Evolutionary conservation across 2,329 filamentous ascomycete genomes (phyloP), one percentile per base, ranked within the genome.

Genomic region (Aspergillus ustus): DNA sequence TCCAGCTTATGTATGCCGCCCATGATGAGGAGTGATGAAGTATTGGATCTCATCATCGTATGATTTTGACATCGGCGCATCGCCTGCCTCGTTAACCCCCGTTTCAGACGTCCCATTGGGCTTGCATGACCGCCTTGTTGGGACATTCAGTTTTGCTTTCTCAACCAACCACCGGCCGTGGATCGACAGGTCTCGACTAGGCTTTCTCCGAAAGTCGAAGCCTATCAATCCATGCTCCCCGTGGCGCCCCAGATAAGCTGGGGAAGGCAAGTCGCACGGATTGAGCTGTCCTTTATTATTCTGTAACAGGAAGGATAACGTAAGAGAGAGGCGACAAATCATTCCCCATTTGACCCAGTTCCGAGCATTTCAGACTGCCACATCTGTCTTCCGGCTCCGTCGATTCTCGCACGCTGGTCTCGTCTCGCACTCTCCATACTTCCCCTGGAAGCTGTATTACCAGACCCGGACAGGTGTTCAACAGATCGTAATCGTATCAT

Each of bases 141-240:
- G 59, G n/a, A 34, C n/a, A 28, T 52, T 43, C 43, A 43, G 43
- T 50, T 60, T 59, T 60, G 55, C 17, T 52, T 50, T 51, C 29
- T 53, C 62, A 59, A 54, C 64, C 66, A 66, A 64, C 64, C 66
- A 67, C 45, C 44, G 49, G 52, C 22, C 28, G 63, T 64, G 62
- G 66, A 68, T 67, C 63, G 63, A 57, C 63, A 62, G 63, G 65
- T 67, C 67, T 68, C 61, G 67, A 67, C 64, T 65, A 57, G 61
- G 53, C 64, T 29, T 57, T 61, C 45, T 56, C 62, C 57, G 57
- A 65, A 53, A 40, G 34, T 50, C 53, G 59, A 57, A 66, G n/a
- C n/a, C n/a, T 25, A 25, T 59, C 57, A 63, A 61, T 57, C 53
- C 31, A 48, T 43, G 60, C 59, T 66, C 65, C 66, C 60, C 63